Evolutionary conservation across 169 alveolate genomes (phyloP), one percentile per base, ranked within the genome.

Genomic region (Ichthyophthirius multifiliis): DNA sequence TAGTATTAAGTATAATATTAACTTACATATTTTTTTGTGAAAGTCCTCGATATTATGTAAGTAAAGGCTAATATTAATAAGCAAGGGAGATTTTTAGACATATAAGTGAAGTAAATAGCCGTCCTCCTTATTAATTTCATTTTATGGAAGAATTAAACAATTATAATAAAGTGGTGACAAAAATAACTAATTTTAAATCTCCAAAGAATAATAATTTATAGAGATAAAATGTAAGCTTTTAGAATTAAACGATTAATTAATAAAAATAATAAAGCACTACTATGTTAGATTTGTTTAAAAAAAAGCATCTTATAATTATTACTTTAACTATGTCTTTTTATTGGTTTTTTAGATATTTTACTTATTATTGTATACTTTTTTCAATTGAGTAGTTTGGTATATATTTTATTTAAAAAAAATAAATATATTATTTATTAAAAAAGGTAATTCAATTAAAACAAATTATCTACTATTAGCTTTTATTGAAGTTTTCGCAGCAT

Each of bases 301-400:
- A 27, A 18, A 74, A 71, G 47, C 9, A 23, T 46, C 47, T 47
- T 46, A 46, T 30, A 64, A 39, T 5, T 10, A 37, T 31, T 12
- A 73, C 76, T 43, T 2, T 81, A 39, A 2, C 46, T 39, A 45
- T 23, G 63, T 18, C 43, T 30, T 71, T 18, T 35, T 37, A 47
- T 71, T 81, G 86, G 86, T 81, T 81, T 81, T 30, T 63, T 7
- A 67, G 86, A 81, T 81, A 71, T 55, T 81, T 73, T 27, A 71
- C 80, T 5, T 81, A 81, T 73, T 81, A 71, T 48, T 67, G 64
- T 0, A 35, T 67, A 30, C 35, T 41, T 37, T 67, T 67, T 44
- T 34, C 43, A 1, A 67, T 67, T 0, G 31, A 23, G 13, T 27
- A 6, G 43, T 55, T 55, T 27, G 71, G 71, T 55, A 55, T 41